Evolutionary conservation across 129 eudicot genomes (phyloP), one percentile per base, ranked within the genome.

Genomic region (Flaveria sonorensis): DNA sequence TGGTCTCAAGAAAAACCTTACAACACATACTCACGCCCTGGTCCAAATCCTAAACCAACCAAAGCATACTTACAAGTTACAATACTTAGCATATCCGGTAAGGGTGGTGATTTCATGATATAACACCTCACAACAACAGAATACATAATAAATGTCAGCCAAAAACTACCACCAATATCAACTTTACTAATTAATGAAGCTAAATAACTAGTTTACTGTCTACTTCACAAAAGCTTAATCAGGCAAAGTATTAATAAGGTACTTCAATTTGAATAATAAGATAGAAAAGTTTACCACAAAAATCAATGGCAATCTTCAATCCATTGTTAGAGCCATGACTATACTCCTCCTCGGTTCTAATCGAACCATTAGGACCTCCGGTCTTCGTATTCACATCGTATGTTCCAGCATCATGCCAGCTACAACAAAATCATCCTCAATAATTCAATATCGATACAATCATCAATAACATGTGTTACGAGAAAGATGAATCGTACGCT

Each of bases 371-470:
- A 14, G 98, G 90, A 63, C 98, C 98, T 26, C 98, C 98, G 0
- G 96, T 94, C 78, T 94, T 91, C 15, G 96, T 87, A 46, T 91
- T 85, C 78, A 78, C 92, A 75, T 88, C 92, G 71, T 90, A 94
- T 0, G 98, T 94, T 53, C 97, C 98, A 55, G 97, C 98, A 79
- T 94, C 97, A 81, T 94, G 98, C 97, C 97, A 94, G 75, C 98
- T 94, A 59, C 47, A 50, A 36, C 40, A 36, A 36, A 4, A 36
- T 4, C 1, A 36, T 4, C 7, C 5, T 30, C 8, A 36, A 4
- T 6, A 4, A n/a, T n/a, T 30, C 14, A 57, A 70, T 45, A 43
- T 56, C 62, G 21, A 43, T 45, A 16, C 47, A 71, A 60, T 50
- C 66, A 79, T 70, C 82, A 45, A 51, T 1, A 79, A 71, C 39